Conservation (phyloP, 371 early-diverging fungal genomes). For the Lichtheimia corymbifera region DNA sequence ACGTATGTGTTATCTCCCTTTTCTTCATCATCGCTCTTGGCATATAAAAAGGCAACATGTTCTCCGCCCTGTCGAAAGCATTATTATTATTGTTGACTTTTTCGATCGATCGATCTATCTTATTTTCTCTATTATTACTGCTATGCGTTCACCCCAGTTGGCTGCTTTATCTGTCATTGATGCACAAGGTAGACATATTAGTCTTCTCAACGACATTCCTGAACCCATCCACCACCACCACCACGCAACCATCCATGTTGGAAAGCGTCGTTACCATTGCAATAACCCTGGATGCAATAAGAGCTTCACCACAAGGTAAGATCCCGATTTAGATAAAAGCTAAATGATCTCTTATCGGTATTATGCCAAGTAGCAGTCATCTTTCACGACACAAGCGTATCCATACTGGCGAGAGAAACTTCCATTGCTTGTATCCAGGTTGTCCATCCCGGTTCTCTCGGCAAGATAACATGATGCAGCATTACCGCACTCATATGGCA, state of each 20-base stretch:
- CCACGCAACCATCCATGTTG: not conserved
- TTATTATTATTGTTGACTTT: conserved; percentile 3
- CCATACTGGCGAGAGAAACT: conserved; percentile 91
- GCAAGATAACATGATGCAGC: conserved; percentile 90
- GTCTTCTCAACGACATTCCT: conserved; percentile 33
- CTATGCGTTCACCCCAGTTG: conserved; percentile 1
- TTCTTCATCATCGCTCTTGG: too few species aligned
- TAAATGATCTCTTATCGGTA: too few species aligned
- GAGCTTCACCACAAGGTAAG: conserved; percentile 62
- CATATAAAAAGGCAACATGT: too few species aligned
- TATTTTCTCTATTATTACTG: too few species aligned
- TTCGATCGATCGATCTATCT: conserved; percentile 1
- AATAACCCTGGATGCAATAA: conserved; percentile 55
- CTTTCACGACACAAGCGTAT: conserved; percentile 87
- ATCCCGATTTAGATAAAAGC: not conserved
- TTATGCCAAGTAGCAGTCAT: conserved; percentile 61
- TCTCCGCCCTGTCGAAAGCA: too few species aligned
- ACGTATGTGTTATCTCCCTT: too few species aligned
- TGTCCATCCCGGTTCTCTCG: conserved; percentile 87
- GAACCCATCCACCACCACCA: conserved; percentile 5
- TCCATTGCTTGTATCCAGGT: conserved; percentile 72
- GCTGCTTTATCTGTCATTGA: conserved; percentile 30
- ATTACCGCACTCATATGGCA: conserved; percentile 78
- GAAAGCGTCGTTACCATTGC: conserved; percentile 54
- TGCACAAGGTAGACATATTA: conserved; percentile 43